Base-by-base conservation (phyloP, 176 grass and related monocot genomes). In the Aegilops longissima region DNA sequence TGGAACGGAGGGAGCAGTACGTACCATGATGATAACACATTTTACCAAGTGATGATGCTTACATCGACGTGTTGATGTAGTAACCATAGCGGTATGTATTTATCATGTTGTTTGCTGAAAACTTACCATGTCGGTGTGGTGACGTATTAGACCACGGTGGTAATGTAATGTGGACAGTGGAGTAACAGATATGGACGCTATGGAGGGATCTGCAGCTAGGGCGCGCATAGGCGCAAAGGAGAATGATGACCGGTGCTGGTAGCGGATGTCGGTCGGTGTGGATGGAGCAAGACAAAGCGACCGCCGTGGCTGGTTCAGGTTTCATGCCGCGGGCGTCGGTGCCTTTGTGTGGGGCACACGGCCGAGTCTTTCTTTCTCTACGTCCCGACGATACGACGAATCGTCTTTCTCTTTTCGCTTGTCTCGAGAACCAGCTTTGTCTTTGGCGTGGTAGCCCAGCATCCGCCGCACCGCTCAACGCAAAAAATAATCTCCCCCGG, bases 281-380 rank as follows among this genome's bases (percentile, higher is more conserved):
- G 81, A 80, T 49, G 36, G 81, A 80, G 49, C 35, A 80, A 91
- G 69, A 62, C 89, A 87, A 80, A 76, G 85, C 81, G 47, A 23
- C 85, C 61, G 61, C 12, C 75, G 85, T 31, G 54, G 12, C 11
- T 39, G 29, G 8, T 52, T 10, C 24, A 52, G 73, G 12, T 45
- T 21, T 36, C 61, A 49, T 49, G 17, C 56, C 10, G 68, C 23
- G 4, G 4, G 77, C 56, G 90, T 88, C 82, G 82, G 86, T 88
- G 89, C 61, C 69, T 76, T 74, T 18, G 58, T 36, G 52, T 59
- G 56, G 56, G 56, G 56, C 7, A 16, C 42, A 44, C 42, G 40
- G 1, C 24, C 84, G 42, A 83, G 79, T 58, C 54, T 21, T 58
- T 58, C 58, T 16, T 45, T 82, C 40, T 17, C 30, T 35, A 51